Percentiles rank a stretch among this genome's conserved stretches.
phyloP scores from a whole-genome alignment of 148 eudicot species.

The Nepenthes mirabilis region DNA sequence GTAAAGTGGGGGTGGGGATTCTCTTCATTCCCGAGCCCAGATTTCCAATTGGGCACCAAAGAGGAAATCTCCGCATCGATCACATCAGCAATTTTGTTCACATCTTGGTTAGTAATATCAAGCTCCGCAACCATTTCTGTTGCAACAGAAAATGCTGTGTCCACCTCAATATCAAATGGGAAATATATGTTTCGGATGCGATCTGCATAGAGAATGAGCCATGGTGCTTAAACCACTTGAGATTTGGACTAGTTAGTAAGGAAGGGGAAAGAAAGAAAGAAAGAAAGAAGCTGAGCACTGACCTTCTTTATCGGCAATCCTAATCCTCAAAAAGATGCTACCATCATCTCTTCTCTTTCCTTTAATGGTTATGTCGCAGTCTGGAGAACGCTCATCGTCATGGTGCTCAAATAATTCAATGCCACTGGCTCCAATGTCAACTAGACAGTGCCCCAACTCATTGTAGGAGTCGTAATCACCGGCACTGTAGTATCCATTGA shows the following conservation, averaged over 20 bases:
- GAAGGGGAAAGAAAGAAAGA: background rate
- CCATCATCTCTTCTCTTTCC: conserved; percentile 74
- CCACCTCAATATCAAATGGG: conserved; percentile 56
- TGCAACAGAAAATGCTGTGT: conserved; percentile 76
- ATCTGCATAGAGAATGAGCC: conserved; percentile 28
- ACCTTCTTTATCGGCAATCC: conserved; percentile 78
- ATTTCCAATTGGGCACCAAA: conserved; percentile 58
- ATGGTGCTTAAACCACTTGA: background rate
- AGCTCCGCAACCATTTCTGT: conserved; percentile 80
- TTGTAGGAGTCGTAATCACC: conserved; percentile 21
- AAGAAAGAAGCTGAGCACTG: background rate
- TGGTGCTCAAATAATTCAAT: conserved; percentile 45
- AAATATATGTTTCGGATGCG: conserved; percentile 63
- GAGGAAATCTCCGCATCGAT: conserved; percentile 59
- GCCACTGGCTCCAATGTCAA: conserved; percentile 38
- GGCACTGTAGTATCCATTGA: conserved; percentile 1
- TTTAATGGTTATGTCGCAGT: conserved; percentile 56
- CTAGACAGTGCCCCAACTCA: conserved; percentile 29
- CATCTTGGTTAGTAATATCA: conserved; percentile 75
- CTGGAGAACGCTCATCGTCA: conserved; percentile 38
- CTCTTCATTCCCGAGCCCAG: conserved; percentile 56
- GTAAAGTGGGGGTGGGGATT: conserved; percentile 21
- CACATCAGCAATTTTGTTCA: conserved; percentile 68
- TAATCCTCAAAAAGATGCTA: conserved; percentile 53
- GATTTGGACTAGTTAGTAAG: background rate